A percentile compares a stretch with the other conserved stretches of the same genome.
These are phyloP conservation scores for Mariannaea elegans DNA, from an alignment of 2,329 filamentous ascomycete genomes.

Conservation along the genomic window DNA sequence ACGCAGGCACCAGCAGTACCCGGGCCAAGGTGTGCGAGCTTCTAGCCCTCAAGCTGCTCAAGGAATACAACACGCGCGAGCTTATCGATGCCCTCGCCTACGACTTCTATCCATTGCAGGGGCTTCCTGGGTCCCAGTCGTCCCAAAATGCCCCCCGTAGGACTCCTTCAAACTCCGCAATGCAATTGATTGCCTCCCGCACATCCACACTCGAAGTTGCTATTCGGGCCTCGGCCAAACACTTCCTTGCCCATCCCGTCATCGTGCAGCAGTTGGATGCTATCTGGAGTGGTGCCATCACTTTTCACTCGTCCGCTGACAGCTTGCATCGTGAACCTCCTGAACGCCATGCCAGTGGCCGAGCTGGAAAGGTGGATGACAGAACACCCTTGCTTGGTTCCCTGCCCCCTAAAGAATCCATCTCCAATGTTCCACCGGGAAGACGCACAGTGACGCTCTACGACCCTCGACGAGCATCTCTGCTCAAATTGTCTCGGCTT, in stretches of 20 bases:
- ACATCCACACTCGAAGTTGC: slow-evolving; percentile 93
- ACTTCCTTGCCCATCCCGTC: slow-evolving; percentile 88
- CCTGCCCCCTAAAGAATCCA: slow-evolving; percentile 42
- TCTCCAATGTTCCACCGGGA: slow-evolving; percentile 52
- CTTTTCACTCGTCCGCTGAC: slow-evolving; percentile 91
- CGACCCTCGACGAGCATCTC: slow-evolving; percentile 86
- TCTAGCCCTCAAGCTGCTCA: slow-evolving; percentile 86
- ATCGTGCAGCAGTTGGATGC: slow-evolving; percentile 96
- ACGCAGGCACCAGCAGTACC: slow-evolving; percentile 83
- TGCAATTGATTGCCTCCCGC: slow-evolving; percentile 70
- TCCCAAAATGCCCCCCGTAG: slow-evolving; percentile 45
- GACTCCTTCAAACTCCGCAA: slow-evolving; percentile 51
- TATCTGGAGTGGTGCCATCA: slow-evolving; percentile 95
- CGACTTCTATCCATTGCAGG: slow-evolving; percentile 93
- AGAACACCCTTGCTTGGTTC: slow-evolving; percentile 62
- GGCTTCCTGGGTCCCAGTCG: slow-evolving; percentile 64
- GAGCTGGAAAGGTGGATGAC: slow-evolving; percentile 49
- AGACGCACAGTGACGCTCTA: slow-evolving; percentile 86
- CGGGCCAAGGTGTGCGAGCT: slow-evolving; percentile 90
- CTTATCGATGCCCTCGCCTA: slow-evolving; percentile 94
- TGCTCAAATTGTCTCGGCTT: slow-evolving; percentile 90
- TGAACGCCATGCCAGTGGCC: slow-evolving; percentile 37
- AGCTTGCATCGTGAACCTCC: slow-evolving; percentile 73
- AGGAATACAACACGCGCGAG: slow-evolving; percentile 88
- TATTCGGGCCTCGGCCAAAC: slow-evolving; percentile 91